phyloP scores from a whole-genome alignment of 2,329 filamentous ascomycete genomes.

The Fusarium burgessii region DNA sequence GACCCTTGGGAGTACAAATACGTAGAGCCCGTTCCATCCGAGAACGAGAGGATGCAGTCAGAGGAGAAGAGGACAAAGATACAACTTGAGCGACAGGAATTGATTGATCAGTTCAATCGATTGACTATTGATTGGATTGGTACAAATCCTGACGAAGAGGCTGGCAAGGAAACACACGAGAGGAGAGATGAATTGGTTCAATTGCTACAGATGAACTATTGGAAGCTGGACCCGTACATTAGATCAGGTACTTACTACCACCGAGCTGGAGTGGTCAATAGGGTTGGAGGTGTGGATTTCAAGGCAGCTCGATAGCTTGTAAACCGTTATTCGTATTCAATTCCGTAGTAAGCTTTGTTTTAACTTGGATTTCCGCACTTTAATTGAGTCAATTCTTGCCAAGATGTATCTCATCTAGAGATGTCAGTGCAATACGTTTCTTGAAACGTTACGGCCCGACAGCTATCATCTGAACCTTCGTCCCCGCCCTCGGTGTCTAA shows the following conservation, averaged over 20 bases:
- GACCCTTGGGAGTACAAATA: slow-evolving; percentile 76
- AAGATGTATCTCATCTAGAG: background rate
- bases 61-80: slow-evolving; percentile 59
- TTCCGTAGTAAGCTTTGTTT: background rate
- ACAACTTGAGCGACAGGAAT: slow-evolving; percentile 61
- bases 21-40: slow-evolving; percentile 67
- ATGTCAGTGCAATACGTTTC: background rate
- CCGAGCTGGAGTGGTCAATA: slow-evolving; percentile 30
- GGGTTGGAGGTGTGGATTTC: slow-evolving; percentile 35
- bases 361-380: background rate
- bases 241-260: slow-evolving; percentile 58
- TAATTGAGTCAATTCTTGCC: background rate
- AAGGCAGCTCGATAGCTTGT: slow-evolving; percentile 31
- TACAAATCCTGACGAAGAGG: background rate
- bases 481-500: background rate
- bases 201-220: slow-evolving; percentile 71
- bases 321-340: background rate
- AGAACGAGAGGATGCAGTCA: slow-evolving; percentile 63
- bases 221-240: slow-evolving; percentile 76
- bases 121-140: slow-evolving; percentile 31
- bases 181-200: slow-evolving; percentile 63
- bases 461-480: background rate
- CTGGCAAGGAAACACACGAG: background rate
- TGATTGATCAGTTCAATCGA: slow-evolving; percentile 68
- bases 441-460: background rate